phyloP scores from a whole-genome alignment of 805 yeast species.

The Blastobotrys muscicola region DNA sequence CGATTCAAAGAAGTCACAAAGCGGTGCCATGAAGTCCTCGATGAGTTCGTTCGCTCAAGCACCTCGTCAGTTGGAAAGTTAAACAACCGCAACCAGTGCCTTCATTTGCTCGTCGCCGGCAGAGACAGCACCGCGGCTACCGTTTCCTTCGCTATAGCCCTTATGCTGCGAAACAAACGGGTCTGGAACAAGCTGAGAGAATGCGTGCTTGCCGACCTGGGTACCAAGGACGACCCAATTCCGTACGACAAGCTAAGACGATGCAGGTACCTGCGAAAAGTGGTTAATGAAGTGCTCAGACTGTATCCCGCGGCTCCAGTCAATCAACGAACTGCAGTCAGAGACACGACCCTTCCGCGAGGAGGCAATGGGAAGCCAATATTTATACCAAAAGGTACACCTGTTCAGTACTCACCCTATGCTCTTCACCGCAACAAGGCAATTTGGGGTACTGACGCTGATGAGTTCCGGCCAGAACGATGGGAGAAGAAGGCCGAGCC shows the following conservation, averaged over 20 bases:
- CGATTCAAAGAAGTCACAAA: too few species aligned
- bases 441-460: slow-evolving; percentile 34
- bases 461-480: slow-evolving; percentile 34
- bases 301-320: slow-evolving; percentile 39
- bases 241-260: slow-evolving; percentile 35
- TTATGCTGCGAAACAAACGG: slow-evolving; percentile 34
- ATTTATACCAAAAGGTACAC: slow-evolving; percentile 31
- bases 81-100: too few species aligned
- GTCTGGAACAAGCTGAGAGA: slow-evolving; percentile 30
- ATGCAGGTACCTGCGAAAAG: slow-evolving; percentile 35
- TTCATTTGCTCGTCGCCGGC: slow-evolving; percentile 41
- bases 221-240: slow-evolving; percentile 17
- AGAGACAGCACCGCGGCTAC: slow-evolving; percentile 44
- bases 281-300: slow-evolving; percentile 36
- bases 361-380: slow-evolving; percentile 34
- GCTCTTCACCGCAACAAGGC: slow-evolving; percentile 33
- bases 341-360: slow-evolving; percentile 37
- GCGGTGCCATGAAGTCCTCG: too few species aligned
- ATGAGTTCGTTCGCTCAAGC: too few species aligned
- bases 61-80: too few species aligned
- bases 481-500: slow-evolving; percentile 31
- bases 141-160: slow-evolving; percentile 34
- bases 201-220: slow-evolving; percentile 15
- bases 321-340: slow-evolving; percentile 34
- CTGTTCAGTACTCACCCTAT: slow-evolving; percentile 29